Percentiles rank a stretch among this genome's conserved stretches.
Conservation (phyloP, 305 asterid species). For the Stenogyne calaminthoides region DNA sequence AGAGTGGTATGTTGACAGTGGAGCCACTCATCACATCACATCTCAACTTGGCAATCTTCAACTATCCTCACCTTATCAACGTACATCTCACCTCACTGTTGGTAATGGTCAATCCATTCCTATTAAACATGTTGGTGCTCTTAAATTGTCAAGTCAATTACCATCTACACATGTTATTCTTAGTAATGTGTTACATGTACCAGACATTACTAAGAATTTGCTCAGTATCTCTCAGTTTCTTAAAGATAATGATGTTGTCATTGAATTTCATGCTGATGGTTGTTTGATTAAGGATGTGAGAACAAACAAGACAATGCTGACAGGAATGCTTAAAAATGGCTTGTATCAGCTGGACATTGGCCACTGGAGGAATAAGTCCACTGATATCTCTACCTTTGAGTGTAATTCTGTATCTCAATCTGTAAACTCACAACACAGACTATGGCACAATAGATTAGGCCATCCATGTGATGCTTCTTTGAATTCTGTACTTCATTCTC, state of each 20-base stretch:
- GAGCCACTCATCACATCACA: neutral
- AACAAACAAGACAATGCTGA: neutral
- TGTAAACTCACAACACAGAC: too few relatives aligned
- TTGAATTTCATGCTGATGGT: neutral
- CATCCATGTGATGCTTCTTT: neutral
- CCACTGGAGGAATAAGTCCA: too few relatives aligned
- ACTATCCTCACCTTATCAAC: neutral
- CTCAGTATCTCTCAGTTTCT: neutral
- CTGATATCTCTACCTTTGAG: too few relatives aligned
- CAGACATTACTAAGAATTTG: neutral
- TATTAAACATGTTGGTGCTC: neutral
- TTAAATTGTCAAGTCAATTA: neutral
- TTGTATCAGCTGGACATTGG: neutral
- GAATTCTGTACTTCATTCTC: fast-evolving
- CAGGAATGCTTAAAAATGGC: neutral
- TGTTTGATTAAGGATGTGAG: neutral
- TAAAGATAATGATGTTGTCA: neutral
- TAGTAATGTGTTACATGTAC: neutral
- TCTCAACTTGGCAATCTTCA: neutral
- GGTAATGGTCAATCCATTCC: neutral
- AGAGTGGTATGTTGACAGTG: neutral
- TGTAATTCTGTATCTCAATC: too few relatives aligned
- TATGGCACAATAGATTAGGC: neutral
- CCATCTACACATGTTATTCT: too few relatives aligned
- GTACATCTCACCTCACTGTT: neutral